phyloP scores from a whole-genome alignment of 305 asterid genomes.

The Rubia peregrina region DNA sequence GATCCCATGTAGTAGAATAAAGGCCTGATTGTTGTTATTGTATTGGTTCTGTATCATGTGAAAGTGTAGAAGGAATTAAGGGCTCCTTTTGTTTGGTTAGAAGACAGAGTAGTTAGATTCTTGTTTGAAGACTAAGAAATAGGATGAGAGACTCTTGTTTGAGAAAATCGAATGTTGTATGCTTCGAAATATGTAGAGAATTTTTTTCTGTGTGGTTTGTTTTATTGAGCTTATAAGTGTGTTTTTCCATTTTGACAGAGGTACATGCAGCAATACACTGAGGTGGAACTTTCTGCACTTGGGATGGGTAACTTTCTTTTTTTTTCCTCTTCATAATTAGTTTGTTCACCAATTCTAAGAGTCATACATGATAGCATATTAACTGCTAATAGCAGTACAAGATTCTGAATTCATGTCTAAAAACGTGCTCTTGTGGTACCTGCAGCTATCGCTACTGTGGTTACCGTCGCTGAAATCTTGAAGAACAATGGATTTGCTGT shows the following conservation, averaged over 20 bases:
- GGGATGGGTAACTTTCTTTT: slow-evolving; percentile 55
- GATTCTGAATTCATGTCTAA: slow-evolving; percentile 3
- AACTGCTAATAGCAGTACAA: not conserved
- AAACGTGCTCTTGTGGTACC: slow-evolving; percentile 9
- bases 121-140: not conserved
- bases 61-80: not conserved
- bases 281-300: slow-evolving; percentile 73
- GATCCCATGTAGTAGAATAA: too few relatives aligned
- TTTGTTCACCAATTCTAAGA: not conserved
- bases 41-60: not conserved
- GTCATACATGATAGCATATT: too few relatives aligned
- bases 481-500: slow-evolving; percentile 71
- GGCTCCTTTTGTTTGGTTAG: not conserved
- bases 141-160: not conserved
- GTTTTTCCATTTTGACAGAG: slow-evolving; percentile 34
- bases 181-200: not conserved
- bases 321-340: not conserved
- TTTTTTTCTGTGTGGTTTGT: not conserved
- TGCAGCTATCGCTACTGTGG: slow-evolving; percentile 70
- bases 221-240: not conserved
- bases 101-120: not conserved
- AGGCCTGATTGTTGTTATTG: not conserved
- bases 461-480: slow-evolving; percentile 61
- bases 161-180: not conserved
- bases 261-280: slow-evolving; percentile 56